These are phyloP conservation scores for Chamaecyparis obtusa DNA, from an alignment of 75 land plant genomes.

Conservation along the genomic window DNA sequence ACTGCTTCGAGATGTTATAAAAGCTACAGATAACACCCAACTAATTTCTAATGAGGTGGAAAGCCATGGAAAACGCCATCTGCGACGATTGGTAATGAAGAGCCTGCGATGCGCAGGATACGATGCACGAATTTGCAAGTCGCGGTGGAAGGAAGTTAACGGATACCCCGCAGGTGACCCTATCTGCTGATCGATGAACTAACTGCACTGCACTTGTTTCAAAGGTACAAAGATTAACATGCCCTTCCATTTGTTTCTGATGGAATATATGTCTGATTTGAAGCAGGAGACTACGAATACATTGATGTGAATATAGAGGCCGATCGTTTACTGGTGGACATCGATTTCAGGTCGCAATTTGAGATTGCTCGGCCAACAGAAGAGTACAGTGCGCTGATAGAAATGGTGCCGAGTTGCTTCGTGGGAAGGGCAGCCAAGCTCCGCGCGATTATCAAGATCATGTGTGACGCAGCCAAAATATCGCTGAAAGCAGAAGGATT, in stretches of 20 bases:
- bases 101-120: constrained; percentile 33
- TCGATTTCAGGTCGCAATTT: constrained; percentile 61
- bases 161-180: constrained; percentile 53
- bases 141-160: constrained; percentile 49
- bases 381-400: constrained; percentile 30
- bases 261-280: not conserved
- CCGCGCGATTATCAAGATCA: constrained; percentile 38
- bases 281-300: constrained; percentile 68
- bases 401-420: constrained; percentile 42
- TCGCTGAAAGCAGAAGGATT: constrained; percentile 58
- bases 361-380: constrained; percentile 71
- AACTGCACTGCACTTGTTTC: too few species aligned
- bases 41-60: not conserved
- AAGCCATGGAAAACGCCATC: not conserved
- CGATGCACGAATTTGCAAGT: constrained; percentile 69
- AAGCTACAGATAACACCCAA: not conserved
- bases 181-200: too few species aligned
- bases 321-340: constrained; percentile 58
- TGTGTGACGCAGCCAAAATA: constrained; percentile 51
- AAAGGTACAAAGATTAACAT: too few species aligned
- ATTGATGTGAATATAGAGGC: constrained; percentile 54
- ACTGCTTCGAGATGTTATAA: not conserved
- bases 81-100: constrained; percentile 35
- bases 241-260: not conserved
- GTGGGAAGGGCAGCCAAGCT: constrained; percentile 55